These are phyloP conservation scores for Puccinia sorghi DNA, from an alignment of 1,284 basidiomycete species.

Conservation along the genomic window DNA sequence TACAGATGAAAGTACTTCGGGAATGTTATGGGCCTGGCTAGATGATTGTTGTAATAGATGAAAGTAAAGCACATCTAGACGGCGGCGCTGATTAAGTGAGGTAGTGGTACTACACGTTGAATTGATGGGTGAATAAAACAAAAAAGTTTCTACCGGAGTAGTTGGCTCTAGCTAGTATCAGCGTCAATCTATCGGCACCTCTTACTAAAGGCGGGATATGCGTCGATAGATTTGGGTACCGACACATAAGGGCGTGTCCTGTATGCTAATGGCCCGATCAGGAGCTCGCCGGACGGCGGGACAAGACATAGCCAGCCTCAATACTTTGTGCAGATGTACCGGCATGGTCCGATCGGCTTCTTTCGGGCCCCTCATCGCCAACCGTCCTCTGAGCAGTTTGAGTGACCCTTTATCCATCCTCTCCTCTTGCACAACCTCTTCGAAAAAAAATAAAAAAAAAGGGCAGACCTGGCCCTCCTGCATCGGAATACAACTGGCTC, in stretches of 20 bases:
- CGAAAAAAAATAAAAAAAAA: background rate
- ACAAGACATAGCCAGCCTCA: background rate
- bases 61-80: background rate
- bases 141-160: no score
- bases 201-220: background rate
- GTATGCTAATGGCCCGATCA: constrained; percentile 12
- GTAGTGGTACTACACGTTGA: background rate
- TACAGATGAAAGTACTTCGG: background rate
- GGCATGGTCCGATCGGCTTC: background rate
- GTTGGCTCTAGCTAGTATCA: no score
- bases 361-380: constrained; percentile 26
- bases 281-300: constrained; percentile 7
- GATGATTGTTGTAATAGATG: background rate
- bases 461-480: background rate
- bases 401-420: background rate
- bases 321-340: background rate
- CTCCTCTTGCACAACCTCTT: constrained; percentile 4
- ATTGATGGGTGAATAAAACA: background rate
- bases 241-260: background rate
- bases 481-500: constrained; percentile 11
- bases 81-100: background rate
- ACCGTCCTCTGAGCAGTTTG: background rate
- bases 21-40: background rate
- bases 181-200: background rate
- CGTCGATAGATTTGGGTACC: background rate